Base-by-base conservation (phyloP, 192 early-diverging fungal species). In the Mortierella claussenii region DNA sequence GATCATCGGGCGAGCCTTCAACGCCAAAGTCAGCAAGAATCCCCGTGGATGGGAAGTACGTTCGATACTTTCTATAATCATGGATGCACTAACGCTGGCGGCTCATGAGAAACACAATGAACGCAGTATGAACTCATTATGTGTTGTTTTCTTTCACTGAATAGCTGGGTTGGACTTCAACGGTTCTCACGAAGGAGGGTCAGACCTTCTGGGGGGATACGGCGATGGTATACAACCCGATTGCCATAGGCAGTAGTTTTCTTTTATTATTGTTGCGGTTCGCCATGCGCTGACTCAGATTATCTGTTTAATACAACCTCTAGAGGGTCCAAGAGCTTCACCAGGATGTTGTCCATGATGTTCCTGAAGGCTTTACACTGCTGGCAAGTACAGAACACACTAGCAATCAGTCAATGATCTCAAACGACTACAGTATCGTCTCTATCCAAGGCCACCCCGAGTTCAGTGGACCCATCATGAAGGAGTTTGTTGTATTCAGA, bases 381-480 rank as follows among this genome's bases (percentile, higher is more conserved):
- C 53, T 90, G 21, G 84, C 85, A 0, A 69, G 68, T 9, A 90
- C 92, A 2, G 49, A 46, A 2, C 78, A 81, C 4, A 89, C 86
- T 34, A 82, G 82, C 0, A 70, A 88, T 17, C 93, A 95, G 62
- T 81, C 83, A 0, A 89, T 89, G 80, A 59, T 88, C 5, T 85
- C 83, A 1, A 71, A 85, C 31, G 86, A 86, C 17, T 43, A 78
- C 36, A 82, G 82, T 34, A 83, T 86, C 33, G 69, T 92, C 17
- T 85, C 90, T 0, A 36, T 92, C 15, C 92, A 94, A 60, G 90
- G 87, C 9, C 92, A 94, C 48, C 92, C 92, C 0, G 92, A 93
- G 66, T 91, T 86, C 37, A 81, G 79, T 13, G 44, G 74, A 1
- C 81, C 81, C 2, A 67, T 78, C 20, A 76, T 87, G 42, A 54